These are phyloP conservation scores for Ophiocordyceps camponoti-saundersi DNA, from an alignment of 2,329 filamentous ascomycete species.

Conservation along the genomic window DNA sequence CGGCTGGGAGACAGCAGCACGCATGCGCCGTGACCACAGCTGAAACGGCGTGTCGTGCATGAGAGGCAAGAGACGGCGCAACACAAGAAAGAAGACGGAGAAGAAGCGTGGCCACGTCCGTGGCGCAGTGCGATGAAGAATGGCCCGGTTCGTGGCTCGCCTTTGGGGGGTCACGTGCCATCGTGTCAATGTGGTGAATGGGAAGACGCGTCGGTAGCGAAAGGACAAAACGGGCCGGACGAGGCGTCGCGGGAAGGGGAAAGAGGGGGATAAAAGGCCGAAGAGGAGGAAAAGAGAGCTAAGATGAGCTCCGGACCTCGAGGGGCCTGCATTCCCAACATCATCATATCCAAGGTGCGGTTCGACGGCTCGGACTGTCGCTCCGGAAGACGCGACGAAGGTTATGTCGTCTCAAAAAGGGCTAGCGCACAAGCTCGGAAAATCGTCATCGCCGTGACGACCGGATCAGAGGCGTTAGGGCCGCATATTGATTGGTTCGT, in stretches of 20 bases:
- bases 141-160: neutral
- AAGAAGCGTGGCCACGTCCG: neutral
- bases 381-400: slow-evolving; percentile 6
- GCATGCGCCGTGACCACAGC: neutral
- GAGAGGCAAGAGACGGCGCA: neutral
- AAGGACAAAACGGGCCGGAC: neutral
- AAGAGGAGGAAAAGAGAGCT: neutral
- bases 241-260: neutral
- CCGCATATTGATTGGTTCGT: slow-evolving; percentile 6
- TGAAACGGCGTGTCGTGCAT: neutral
- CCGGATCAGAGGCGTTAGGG: slow-evolving; percentile 5
- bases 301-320: neutral
- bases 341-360: neutral
- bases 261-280: neutral
- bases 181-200: neutral
- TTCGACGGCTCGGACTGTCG: neutral
- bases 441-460: slow-evolving; percentile 18
- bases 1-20: neutral
- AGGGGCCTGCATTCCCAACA: neutral
- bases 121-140: neutral
- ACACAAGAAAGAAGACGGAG: neutral
- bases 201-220: neutral
- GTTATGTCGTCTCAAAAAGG: neutral
- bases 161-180: neutral
- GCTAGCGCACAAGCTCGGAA: slow-evolving; percentile 5